These are phyloP conservation scores for Mycosphaerella sp. DNA, from an alignment of 2,329 filamentous ascomycete species.

Conservation along the genomic window DNA sequence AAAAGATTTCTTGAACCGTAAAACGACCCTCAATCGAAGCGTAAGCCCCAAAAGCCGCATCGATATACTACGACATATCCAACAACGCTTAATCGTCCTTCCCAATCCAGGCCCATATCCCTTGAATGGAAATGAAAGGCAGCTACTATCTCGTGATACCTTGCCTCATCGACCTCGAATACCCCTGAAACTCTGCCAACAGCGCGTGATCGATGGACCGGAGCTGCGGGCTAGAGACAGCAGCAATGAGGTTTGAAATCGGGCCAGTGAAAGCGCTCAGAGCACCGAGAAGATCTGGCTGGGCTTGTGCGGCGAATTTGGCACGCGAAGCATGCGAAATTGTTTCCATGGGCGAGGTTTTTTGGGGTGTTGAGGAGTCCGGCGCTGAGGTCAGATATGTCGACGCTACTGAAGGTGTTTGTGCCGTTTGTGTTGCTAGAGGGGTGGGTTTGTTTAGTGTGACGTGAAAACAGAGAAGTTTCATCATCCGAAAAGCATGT, in stretches of 20 bases:
- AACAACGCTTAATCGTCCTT: too few species aligned
- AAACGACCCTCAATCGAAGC: too few species aligned
- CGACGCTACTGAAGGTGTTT: conserved; percentile 35
- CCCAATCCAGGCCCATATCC: too few species aligned
- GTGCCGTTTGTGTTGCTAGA: conserved; percentile 34
- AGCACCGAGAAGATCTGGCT: conserved; percentile 20
- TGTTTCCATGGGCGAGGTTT: conserved; percentile 31
- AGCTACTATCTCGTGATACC: conserved; percentile 3
- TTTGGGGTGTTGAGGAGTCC: conserved; percentile 40
- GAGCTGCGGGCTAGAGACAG: conserved; percentile 28
- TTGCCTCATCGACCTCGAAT: conserved; percentile 8
- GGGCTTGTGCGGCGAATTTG: conserved; percentile 33
- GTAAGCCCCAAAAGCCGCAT: too few species aligned
- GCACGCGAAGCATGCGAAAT: conserved; percentile 36
- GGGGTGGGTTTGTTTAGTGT: too few species aligned
- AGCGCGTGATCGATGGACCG: conserved; percentile 24
- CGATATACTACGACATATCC: too few species aligned
- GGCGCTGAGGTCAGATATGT: conserved; percentile 35
- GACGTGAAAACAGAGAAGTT: too few species aligned
- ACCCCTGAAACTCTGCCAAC: conserved; percentile 29
- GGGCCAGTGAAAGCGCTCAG: conserved; percentile 10
- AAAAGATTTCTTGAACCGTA: too few species aligned
- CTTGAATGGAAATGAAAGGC: too few species aligned
- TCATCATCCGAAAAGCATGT: too few species aligned
- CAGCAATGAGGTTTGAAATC: conserved; percentile 11